These are phyloP conservation scores for Xerocomus spinulosus DNA, from an alignment of 768 basidiomycete genomes.

Conservation along the genomic window DNA sequence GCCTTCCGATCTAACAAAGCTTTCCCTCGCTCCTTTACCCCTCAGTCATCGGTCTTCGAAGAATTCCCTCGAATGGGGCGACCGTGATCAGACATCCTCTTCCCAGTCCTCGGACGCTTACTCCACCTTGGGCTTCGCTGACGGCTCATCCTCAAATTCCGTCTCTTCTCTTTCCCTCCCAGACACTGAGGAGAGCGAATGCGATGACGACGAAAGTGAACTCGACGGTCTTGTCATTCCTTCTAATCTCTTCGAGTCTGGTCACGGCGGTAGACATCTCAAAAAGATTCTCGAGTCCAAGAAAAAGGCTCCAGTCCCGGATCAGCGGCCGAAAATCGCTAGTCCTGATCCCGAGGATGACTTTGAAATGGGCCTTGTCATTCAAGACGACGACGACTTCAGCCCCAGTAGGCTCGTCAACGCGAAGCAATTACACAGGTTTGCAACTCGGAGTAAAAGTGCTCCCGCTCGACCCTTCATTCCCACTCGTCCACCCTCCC, in stretches of 20 bases:
- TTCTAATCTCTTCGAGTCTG: slow-evolving; percentile 67
- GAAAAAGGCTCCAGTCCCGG: slow-evolving; percentile 53
- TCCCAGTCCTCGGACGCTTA: slow-evolving; percentile 88
- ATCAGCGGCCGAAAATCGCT: slow-evolving; percentile 48
- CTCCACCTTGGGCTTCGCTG: slow-evolving; percentile 72
- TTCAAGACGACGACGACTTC: slow-evolving; percentile 78
- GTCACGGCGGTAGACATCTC: slow-evolving; percentile 49
- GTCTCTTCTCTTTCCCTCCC: slow-evolving; percentile 60
- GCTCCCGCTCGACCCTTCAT: slow-evolving; percentile 49
- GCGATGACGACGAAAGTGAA: slow-evolving; percentile 64
- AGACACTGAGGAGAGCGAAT: slow-evolving; percentile 67
- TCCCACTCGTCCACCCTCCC: slow-evolving; percentile 58
- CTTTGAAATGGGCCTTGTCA: slow-evolving; percentile 79
- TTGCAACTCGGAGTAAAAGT: slow-evolving; percentile 54
- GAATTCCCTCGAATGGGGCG: slow-evolving; percentile 80
- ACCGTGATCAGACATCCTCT: slow-evolving; percentile 76
- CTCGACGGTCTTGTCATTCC: slow-evolving; percentile 82
- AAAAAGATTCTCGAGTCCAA: slow-evolving; percentile 50
- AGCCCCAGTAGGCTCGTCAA: slow-evolving; percentile 70
- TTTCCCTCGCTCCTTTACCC: slow-evolving; percentile 76
- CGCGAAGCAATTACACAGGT: slow-evolving; percentile 40
- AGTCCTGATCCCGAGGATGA: slow-evolving; percentile 74
- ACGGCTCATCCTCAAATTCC: slow-evolving; percentile 69
- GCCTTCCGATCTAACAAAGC: slow-evolving; percentile 72
- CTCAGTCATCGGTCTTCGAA: slow-evolving; percentile 77